Conservation (phyloP, 306 rosid species). For the Herpetospermum pedunculosum region DNA sequence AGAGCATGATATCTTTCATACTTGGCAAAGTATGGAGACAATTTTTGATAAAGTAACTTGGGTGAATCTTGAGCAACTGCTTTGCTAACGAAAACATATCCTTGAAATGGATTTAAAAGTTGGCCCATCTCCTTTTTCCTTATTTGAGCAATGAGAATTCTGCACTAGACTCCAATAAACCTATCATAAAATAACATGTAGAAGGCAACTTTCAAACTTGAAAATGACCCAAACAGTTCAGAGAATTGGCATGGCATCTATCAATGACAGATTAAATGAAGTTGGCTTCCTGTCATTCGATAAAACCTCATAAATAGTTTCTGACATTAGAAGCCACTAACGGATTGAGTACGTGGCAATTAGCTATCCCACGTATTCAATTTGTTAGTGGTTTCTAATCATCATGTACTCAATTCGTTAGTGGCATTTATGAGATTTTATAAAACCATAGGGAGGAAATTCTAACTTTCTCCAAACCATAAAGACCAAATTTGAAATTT, state of each 20-base stretch:
- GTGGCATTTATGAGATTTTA: no score
- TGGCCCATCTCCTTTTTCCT: constrained; percentile 27
- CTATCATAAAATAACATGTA: neutral
- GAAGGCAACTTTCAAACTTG: neutral
- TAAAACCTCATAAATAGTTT: no score
- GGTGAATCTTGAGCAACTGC: constrained; percentile 19
- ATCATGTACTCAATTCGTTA: no score
- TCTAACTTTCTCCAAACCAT: no score
- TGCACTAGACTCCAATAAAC: neutral
- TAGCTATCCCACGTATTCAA: no score
- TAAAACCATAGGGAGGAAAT: no score
- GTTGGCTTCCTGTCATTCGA: no score
- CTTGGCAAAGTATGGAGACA: constrained; percentile 14
- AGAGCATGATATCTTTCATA: constrained; percentile 16
- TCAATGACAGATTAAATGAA: neutral
- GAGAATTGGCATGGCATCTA: neutral
- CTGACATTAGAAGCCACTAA: no score
- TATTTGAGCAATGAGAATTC: neutral
- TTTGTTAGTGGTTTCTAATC: no score
- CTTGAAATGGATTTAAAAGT: constrained; percentile 32
- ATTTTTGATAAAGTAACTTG: constrained; percentile 18
- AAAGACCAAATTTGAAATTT: no score
- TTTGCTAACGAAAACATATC: constrained; percentile 20
- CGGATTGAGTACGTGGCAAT: no score
- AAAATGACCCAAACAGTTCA: neutral